These are phyloP conservation scores for Eucalyptus fibrosa DNA, from an alignment of 345 rosid genomes.

Conservation along the genomic window DNA sequence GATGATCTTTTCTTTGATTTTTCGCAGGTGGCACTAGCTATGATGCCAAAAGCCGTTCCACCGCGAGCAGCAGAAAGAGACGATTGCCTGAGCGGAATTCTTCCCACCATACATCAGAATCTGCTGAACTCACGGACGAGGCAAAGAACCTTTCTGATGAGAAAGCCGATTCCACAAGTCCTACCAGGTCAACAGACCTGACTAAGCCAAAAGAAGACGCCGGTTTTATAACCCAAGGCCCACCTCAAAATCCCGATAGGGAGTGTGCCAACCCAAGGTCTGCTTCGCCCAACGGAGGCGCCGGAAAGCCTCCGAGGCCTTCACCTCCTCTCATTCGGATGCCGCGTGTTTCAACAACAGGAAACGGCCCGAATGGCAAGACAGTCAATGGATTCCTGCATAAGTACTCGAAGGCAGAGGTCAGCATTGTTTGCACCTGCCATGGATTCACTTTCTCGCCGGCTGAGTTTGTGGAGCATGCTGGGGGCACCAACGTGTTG, in stretches of 20 bases:
- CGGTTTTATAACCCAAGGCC: not conserved
- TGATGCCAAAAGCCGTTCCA: constrained; percentile 10
- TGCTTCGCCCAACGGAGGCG: not conserved
- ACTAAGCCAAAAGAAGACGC: not conserved
- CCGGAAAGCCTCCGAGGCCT: constrained; percentile 36
- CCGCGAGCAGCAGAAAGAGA: not conserved
- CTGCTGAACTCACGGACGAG: not conserved
- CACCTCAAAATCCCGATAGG: not conserved
- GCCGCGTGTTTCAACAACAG: constrained; percentile 63
- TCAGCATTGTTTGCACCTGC: constrained; percentile 56
- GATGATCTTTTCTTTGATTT: not conserved
- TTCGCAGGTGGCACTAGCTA: constrained; percentile 23
- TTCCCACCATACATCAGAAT: not conserved
- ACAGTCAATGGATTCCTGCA: constrained; percentile 55
- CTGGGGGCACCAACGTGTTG: constrained; percentile 42
- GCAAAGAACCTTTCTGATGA: not conserved
- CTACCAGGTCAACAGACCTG: not conserved
- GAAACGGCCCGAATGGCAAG: constrained; percentile 56
- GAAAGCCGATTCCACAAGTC: not conserved
- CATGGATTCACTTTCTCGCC: constrained; percentile 64
- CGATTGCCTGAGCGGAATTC: not conserved
- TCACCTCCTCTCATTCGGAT: constrained; percentile 1
- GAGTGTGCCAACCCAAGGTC: not conserved
- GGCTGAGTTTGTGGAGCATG: constrained; percentile 61
- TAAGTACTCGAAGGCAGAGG: constrained; percentile 38